Conservation (phyloP, 164 flowering plant genomes). For the Berberis thunbergii region DNA sequence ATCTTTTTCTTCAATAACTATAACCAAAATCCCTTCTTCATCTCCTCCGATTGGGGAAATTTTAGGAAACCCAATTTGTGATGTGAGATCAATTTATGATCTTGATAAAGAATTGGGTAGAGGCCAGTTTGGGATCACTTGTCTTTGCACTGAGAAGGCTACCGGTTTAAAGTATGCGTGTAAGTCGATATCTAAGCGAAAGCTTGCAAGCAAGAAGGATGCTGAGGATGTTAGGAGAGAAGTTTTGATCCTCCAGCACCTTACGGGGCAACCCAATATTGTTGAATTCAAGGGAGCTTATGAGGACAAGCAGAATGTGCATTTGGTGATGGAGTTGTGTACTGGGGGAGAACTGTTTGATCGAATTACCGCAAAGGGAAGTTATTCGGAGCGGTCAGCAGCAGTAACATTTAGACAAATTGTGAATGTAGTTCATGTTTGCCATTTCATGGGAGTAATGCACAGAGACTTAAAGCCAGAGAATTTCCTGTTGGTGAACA, state of each 20-base stretch:
- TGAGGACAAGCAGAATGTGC: constrained; percentile 52
- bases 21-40: constrained; percentile 3
- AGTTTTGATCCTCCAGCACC: constrained; percentile 53
- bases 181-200: constrained; percentile 66
- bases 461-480: constrained; percentile 95
- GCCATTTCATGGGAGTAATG: constrained; percentile 94
- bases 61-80: constrained; percentile 34
- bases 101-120: constrained; percentile 64
- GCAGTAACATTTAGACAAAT: constrained; percentile 56
- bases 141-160: constrained; percentile 54
- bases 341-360: constrained; percentile 90
- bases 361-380: constrained; percentile 51
- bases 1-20: constrained; percentile 1
- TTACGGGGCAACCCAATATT: constrained; percentile 81
- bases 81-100: constrained; percentile 36
- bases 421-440: constrained; percentile 80
- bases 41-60: constrained; percentile 34
- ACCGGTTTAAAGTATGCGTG: constrained; percentile 64
- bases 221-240: constrained; percentile 67
- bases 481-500: constrained; percentile 62
- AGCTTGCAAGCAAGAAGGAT: constrained; percentile 40
- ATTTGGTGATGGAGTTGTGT: constrained; percentile 89
- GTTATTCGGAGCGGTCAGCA: constrained; percentile 66
- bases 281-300: constrained; percentile 80
- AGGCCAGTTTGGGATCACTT: constrained; percentile 80